Conservation (phyloP, 345 rosid genomes). For the Linum trigynum region DNA sequence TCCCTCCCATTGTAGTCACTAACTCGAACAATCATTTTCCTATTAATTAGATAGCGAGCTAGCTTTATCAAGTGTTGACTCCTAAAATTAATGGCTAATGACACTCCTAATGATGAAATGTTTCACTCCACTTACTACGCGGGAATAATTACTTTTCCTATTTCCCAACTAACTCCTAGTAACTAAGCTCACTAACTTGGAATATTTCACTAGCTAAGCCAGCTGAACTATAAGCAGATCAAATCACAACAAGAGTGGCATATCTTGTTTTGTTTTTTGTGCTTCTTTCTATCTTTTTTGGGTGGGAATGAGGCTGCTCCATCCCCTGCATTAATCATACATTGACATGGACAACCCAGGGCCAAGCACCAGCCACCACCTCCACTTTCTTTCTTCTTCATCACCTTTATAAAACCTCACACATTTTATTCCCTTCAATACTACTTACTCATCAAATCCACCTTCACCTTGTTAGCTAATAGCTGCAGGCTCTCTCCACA, state of each 20-base stretch:
- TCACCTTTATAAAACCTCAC: background rate
- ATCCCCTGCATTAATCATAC: background rate
- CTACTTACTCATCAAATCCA: background rate
- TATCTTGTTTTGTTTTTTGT: too few species aligned
- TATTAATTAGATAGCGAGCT: too few species aligned
- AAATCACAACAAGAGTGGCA: too few species aligned
- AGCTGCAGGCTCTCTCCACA: too few species aligned
- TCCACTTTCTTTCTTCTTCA: background rate
- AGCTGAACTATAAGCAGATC: background rate
- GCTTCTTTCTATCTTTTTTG: background rate
- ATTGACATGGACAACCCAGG: background rate
- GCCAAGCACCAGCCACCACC: background rate
- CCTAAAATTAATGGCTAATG: background rate
- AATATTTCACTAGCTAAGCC: background rate
- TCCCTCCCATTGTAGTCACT: too few species aligned
- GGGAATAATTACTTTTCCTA: background rate
- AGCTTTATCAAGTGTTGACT: background rate
- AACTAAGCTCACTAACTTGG: background rate
- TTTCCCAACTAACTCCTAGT: background rate
- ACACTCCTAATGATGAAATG: background rate
- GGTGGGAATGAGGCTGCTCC: background rate
- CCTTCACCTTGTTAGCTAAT: too few species aligned
- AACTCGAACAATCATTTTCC: too few species aligned
- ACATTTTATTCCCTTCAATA: too few species aligned
- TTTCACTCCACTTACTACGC: background rate